Evolutionary conservation across 73 alveolate genomes (phyloP), one percentile per base, ranked within the genome.

Genomic region (Paramecium bursaria): DNA sequence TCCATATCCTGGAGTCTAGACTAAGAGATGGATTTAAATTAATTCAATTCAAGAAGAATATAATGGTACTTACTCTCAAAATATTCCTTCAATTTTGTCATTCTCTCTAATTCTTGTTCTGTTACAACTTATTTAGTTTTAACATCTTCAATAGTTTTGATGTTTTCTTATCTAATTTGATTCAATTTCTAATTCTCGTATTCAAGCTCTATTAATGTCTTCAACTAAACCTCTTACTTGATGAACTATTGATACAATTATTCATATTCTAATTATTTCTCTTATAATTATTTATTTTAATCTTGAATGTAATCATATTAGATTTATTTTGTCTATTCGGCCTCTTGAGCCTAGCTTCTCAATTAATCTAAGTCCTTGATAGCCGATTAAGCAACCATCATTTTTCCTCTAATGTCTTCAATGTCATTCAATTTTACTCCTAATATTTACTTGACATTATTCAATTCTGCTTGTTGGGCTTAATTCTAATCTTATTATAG

Each of bases 51-150:
- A 17, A 67, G 39, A 17, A 67, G 55, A 53, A 67, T 39, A 67
- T 67, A 67, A 25, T 67, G 26, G 27, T 67, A 67, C 21, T 67
- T 67, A 67, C 82, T 67, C 11, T 67, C 82, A 67, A 39, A 67
- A 14, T 67, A 67, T 4, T 67, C 82, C 22, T 67, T 67, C 3
- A 19, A 53, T 67, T 47, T 67, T 35, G 42, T 31, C 2, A 42
- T 14, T 42, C 82, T 67, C 26, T 67, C 82, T 11, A 25, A 25
- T n/a, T 67, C 82, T 35, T 39, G 46, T 0, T 25, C 39, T 17
- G 22, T 21, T 35, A 39, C 44, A 25, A 39, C 44, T 0, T 39
- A 23, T 25, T 67, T 57, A 13, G 53, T 67, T 47, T 67, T 67
- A n/a, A 67, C 30, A 19, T 0, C 50, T 67, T 67, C 82, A 25